Percentiles rank a stretch among this genome's conserved stretches.
Evolutionary conservation across 116 monocot genomes (phyloP).

Genomic region (Posidonia oceanica): DNA sequence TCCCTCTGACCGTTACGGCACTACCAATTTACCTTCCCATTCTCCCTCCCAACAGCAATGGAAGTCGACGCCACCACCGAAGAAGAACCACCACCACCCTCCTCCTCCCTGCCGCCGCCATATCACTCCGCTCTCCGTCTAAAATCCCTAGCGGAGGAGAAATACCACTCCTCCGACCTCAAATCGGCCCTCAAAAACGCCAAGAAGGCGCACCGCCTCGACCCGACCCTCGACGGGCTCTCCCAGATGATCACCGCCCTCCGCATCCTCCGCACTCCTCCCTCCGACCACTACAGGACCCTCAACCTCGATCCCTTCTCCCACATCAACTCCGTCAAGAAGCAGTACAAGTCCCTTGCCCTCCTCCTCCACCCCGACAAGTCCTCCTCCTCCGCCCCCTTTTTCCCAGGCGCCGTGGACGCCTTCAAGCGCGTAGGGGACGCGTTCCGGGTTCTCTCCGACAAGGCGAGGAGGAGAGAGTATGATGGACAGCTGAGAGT

Average conservation of each 20-base stretch:
- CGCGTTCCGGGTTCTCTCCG: constrained; percentile 42
- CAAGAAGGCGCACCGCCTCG: constrained; percentile 44
- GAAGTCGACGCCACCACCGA: not conserved
- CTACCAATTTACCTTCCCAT: no score
- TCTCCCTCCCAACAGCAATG: no score
- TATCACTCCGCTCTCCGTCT: constrained; percentile 20
- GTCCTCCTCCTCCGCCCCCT: constrained; percentile 1
- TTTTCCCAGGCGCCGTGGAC: constrained; percentile 20
- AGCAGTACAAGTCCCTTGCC: constrained; percentile 51
- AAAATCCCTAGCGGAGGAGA: constrained; percentile 41
- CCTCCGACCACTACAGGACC: constrained; percentile 48
- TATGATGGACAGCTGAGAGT: constrained; percentile 13
- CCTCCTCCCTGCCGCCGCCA: constrained; percentile 4
- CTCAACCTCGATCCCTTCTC: constrained; percentile 52
- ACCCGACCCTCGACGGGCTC: constrained; percentile 29
- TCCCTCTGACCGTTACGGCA: no score
- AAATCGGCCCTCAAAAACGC: constrained; percentile 71
- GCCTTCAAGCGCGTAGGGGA: constrained; percentile 50
- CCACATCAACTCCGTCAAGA: constrained; percentile 16
- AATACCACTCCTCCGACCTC: constrained; percentile 19
- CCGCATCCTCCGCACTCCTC: constrained; percentile 43
- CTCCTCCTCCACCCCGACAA: constrained; percentile 45
- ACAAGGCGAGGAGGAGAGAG: constrained; percentile 12
- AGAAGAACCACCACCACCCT: not conserved
- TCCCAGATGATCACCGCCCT: constrained; percentile 35